Conservation (phyloP, 257 asterid genomes). For the Avicennia marina region DNA sequence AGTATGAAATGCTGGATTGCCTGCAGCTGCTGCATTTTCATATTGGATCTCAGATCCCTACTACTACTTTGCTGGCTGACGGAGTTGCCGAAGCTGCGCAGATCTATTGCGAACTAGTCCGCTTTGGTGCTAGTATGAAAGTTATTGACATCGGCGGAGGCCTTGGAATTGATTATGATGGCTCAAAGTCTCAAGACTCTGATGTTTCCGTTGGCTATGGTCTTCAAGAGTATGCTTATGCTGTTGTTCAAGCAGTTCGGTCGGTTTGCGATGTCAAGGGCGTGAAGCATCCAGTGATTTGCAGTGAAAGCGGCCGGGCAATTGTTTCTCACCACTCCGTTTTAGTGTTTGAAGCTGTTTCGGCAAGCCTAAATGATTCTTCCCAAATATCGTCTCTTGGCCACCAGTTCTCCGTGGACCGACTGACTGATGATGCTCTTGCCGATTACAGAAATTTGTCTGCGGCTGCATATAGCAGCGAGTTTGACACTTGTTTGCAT, state of each 20-base stretch:
- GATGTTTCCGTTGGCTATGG: conserved; percentile 73
- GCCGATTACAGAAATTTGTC: conserved; percentile 54
- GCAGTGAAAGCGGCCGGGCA: conserved; percentile 99
- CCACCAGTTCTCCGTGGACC: conserved; percentile 50
- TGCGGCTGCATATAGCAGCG: conserved; percentile 63
- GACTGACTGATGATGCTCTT: conserved; percentile 51
- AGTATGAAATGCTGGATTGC: conserved; percentile 74
- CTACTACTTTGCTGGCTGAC: conserved; percentile 63
- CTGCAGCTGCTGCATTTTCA: conserved; percentile 89
- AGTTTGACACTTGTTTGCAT: conserved; percentile 49
- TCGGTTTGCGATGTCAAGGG: conserved; percentile 60
- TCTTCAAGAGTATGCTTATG: conserved; percentile 72
- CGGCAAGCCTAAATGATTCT: conserved; percentile 41
- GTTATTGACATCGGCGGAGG: conserved; percentile 96
- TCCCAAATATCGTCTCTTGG: conserved; percentile 39
- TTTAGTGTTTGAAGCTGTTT: conserved; percentile 74
- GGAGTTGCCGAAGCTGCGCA: conserved; percentile 93
- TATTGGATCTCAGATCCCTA: conserved; percentile 94
- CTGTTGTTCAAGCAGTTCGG: conserved; percentile 69
- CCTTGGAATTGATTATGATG: conserved; percentile 91
- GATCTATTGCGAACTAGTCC: conserved; percentile 71
- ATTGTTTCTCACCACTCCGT: conserved; percentile 95
- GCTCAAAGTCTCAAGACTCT: conserved; percentile 73
- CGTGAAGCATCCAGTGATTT: conserved; percentile 68
- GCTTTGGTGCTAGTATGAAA: conserved; percentile 82